A percentile compares a stretch with the other conserved stretches of the same genome.
Evolutionary conservation across 1,139 yeast genomes (phyloP).

Genomic region (Kurtzmaniella quercitrusa): DNA sequence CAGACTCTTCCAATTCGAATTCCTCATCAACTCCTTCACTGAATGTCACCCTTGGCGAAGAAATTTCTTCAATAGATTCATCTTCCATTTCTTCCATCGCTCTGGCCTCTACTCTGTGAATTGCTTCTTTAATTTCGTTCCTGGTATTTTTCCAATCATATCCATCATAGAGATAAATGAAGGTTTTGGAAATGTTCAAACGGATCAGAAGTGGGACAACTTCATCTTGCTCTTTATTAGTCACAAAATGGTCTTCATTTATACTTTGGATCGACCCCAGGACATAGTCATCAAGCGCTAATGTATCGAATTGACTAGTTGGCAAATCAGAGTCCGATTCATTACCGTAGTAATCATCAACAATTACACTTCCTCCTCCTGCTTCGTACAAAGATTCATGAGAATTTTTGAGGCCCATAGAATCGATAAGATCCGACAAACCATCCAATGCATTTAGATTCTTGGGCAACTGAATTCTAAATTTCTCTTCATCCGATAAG

Average conservation of each 20-base stretch:
- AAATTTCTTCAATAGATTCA: constrained; percentile 3
- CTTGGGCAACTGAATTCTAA: constrained; percentile 30
- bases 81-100: constrained; percentile 20
- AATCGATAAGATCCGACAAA: constrained; percentile 29
- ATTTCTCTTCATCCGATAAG: constrained; percentile 55
- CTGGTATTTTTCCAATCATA: constrained; percentile 89
- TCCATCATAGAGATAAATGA: constrained; percentile 75
- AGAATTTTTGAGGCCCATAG: background rate
- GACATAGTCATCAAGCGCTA: constrained; percentile 1
- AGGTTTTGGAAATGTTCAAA: constrained; percentile 34
- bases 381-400: background rate
- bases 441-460: constrained; percentile 47
- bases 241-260: constrained; percentile 46
- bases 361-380: constrained; percentile 12
- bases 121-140: constrained; percentile 57
- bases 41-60: background rate
- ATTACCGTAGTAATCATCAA: constrained; percentile 21
- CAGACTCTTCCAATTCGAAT: constrained; percentile 10
- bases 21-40: constrained; percentile 1
- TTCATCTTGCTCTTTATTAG: constrained; percentile 5
- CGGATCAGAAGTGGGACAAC: constrained; percentile 29
- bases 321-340: constrained; percentile 12
- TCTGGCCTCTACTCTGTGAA: constrained; percentile 54
- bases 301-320: constrained; percentile 10
- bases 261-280: constrained; percentile 11